Evolutionary conservation across 1,284 basidiomycete genomes (phyloP).

Genomic region (Bondarzewia mesenterica): DNA sequence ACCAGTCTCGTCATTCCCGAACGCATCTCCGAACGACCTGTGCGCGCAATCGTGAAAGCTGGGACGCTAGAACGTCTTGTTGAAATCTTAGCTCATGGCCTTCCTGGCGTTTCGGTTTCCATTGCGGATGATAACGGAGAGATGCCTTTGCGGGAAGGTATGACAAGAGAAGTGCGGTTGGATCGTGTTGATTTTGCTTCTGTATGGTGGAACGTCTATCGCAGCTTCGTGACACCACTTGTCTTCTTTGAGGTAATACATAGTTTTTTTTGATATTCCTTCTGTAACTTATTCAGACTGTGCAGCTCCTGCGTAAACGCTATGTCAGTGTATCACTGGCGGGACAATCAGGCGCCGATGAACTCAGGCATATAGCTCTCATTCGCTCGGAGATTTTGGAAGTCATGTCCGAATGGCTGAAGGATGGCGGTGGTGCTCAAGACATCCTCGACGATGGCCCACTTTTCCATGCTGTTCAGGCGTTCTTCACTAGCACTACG

Average conservation of each 20-base stretch:
- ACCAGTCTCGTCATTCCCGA: constrained; percentile 49
- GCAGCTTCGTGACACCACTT: constrained; percentile 70
- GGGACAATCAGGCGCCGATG: constrained; percentile 14
- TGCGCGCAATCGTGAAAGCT: constrained; percentile 68
- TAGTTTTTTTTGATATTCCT: constrained; percentile 7
- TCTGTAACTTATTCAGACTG: constrained; percentile 6
- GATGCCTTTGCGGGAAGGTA: constrained; percentile 62
- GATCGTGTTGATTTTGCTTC: constrained; percentile 64
- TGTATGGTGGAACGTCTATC: constrained; percentile 74
- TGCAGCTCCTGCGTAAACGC: constrained; percentile 66
- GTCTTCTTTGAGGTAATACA: constrained; percentile 71
- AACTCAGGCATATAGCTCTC: constrained; percentile 19
- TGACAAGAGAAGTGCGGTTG: constrained; percentile 59
- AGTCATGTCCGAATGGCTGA: constrained; percentile 62
- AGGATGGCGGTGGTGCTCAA: constrained; percentile 60
- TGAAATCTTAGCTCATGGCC: constrained; percentile 64
- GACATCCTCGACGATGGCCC: constrained; percentile 66
- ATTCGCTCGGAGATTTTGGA: constrained; percentile 53
- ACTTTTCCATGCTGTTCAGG: constrained; percentile 44
- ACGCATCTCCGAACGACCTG: constrained; percentile 52
- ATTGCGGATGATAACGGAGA: constrained; percentile 80
- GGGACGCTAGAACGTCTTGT: constrained; percentile 70
- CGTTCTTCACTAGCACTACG: constrained; percentile 46
- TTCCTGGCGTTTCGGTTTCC: constrained; percentile 69
- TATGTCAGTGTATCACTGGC: constrained; percentile 39